A percentile compares a stretch with the other conserved stretches of the same genome.
These are phyloP conservation scores for Isoetes taiwanensis DNA, from an alignment of 75 land plant species.

Conservation along the genomic window DNA sequence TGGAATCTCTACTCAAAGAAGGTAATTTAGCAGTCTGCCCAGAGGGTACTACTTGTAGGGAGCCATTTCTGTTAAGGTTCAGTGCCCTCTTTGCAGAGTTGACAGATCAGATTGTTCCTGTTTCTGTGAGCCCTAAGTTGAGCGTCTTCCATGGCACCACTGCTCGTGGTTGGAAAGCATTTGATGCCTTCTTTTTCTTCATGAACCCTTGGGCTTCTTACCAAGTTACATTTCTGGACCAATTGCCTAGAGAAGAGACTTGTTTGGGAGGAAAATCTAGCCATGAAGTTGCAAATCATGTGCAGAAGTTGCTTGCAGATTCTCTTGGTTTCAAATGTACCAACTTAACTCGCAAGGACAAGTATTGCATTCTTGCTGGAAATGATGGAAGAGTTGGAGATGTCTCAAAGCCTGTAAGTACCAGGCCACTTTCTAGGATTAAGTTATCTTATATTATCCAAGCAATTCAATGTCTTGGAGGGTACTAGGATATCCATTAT, in stretches of 20 bases:
- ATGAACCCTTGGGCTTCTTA: conserved; percentile 72
- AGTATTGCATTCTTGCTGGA: conserved; percentile 61
- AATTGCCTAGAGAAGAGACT: conserved; percentile 33
- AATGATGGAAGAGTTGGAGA: conserved; percentile 80
- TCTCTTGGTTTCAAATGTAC: conserved; percentile 74
- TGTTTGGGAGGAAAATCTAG: conserved; percentile 35
- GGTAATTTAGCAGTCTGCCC: conserved; percentile 50
- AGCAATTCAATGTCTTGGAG: no score
- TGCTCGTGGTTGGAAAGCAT: conserved; percentile 45
- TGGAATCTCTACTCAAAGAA: conserved; percentile 15
- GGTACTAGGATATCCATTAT: no score
- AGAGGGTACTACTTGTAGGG: conserved; percentile 52
- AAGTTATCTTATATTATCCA: no score
- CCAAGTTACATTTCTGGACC: conserved; percentile 59
- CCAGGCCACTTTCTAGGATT: no score
- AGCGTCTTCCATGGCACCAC: conserved; percentile 68
- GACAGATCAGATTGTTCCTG: conserved; percentile 25
- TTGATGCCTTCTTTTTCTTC: conserved; percentile 71
- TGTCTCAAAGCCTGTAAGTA: no score
- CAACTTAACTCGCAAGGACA: conserved; percentile 56
- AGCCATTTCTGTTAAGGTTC: conserved; percentile 43
- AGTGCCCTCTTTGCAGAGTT: conserved; percentile 44
- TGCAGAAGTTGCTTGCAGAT: conserved; percentile 49
- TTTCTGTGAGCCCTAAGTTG: conserved; percentile 33
- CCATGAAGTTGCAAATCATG: conserved; percentile 67